Evolutionary conservation across 495 filamentous ascomycete genomes (phyloP), one percentile per base, ranked within the genome.

Genomic region (Sphaerosporella brunnea): DNA sequence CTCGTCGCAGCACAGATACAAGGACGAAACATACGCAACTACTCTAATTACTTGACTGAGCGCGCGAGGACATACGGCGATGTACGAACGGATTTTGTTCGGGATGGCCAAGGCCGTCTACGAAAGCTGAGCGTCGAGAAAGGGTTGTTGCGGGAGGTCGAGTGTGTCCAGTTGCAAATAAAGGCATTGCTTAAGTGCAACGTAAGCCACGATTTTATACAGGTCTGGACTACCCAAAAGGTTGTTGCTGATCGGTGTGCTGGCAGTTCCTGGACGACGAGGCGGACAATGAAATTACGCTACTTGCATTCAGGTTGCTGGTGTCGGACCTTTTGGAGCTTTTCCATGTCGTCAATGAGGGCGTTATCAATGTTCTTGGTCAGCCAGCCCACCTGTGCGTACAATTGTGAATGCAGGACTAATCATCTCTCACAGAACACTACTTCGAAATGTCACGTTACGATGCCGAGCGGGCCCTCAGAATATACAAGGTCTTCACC

Each of bases 371-470:
- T 64, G 83, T 99, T 49, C 72, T 99, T 45, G 84, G 90, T 90
- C 72, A 53, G 73, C 24, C 8, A 9, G 24, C 8, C 20, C 23
- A 23, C 23, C 40, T 16, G 4, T 5, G 7, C 7, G 18, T 15
- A 38, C 18, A n/a, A 8, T 20, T 38, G 8, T 24, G 13, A 8
- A n/a, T 11, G 35, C 34, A 20, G 13, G 16, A 67, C 45, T 8
- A 43, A n/a, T 23, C 36, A 48, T 63, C 36, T 20, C 16, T 5
- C 36, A 20, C 47, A 94, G 87, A 93, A 53, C 87, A 92, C 60
- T 99, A 93, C 62, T 96, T 99, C 54, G 90, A 99, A 65, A 88
- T 99, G 84, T 94, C 92, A 44, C 80, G 79, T 47, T 74, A 79
- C 28, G 92, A 99, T 64, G 92, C 92, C 41, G 81, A 93, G 62